Base-by-base conservation (phyloP, 2,329 filamentous ascomycete species). In the Diaporthe citri region DNA sequence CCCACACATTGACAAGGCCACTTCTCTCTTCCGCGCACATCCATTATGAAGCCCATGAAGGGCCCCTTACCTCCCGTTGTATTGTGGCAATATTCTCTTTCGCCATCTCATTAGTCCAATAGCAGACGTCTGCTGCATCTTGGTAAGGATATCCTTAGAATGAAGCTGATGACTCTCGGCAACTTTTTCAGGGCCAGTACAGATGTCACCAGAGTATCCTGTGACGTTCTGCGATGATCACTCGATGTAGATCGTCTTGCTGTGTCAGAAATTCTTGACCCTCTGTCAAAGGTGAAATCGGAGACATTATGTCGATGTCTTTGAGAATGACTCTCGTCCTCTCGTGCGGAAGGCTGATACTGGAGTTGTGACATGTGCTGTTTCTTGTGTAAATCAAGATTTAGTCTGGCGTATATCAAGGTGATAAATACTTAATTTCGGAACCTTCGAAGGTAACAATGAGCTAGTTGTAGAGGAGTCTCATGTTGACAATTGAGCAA, bases 61-160 rank as follows among this genome's bases (percentile, higher is more conserved):
- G 34, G 8, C 22, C 17, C 17, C 34, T 59, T 39, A 10, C 17
- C 5, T 36, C 31, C 10, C 6, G 20, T 2, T 1, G n/a, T 25
- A 6, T 15, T n/a, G 34, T 5, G 4, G 2, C 31, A n/a, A 3
- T 2, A 7, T n/a, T 59, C 10, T 59, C 22, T 10, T n/a, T n/a
- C n/a, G n/a, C n/a, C n/a, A n/a, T n/a, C n/a, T n/a, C n/a, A n/a
- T n/a, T n/a, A n/a, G 20, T 34, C 28, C 5, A 9, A 9, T 25
- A 6, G 12, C 48, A 52, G 4, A 52, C n/a, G 0, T 25, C 48
- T 25, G n/a, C 4, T 52, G 15, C n/a, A 3, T 25, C 13, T 52
- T 25, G 1, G 5, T 28, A 0, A 28, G 12, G 48, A 2, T 2
- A 12, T 4, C 22, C 9, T 39, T 39, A 1, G 10, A 39, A 0